Evolutionary conservation across 208 protist species (phyloP).

Genomic region (Trichomonas tenax): DNA sequence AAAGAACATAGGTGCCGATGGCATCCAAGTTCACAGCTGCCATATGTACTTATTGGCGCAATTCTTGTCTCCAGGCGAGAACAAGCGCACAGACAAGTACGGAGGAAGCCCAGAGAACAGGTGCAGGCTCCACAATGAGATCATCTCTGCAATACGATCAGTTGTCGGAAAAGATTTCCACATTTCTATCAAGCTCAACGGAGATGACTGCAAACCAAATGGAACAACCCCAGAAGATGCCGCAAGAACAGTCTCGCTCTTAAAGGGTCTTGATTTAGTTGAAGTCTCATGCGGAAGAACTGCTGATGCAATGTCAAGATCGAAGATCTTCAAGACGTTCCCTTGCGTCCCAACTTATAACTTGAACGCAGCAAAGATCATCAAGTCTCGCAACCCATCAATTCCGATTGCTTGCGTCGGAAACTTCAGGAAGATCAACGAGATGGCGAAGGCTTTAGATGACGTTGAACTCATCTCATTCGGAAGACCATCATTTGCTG

Average conservation of each 20-base stretch:
- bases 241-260: not conserved
- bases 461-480: not conserved
- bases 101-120: constrained; percentile 5
- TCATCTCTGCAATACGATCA: not conserved
- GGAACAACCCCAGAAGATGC: not conserved
- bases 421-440: not conserved
- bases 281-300: not conserved
- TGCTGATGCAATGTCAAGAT: not conserved
- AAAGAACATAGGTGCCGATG: not conserved
- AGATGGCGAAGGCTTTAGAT: not conserved
- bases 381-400: not conserved
- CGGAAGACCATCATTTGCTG: not conserved
- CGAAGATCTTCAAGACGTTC: not conserved
- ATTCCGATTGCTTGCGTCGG: not conserved
- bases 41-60: not conserved
- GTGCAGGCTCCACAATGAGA: not conserved
- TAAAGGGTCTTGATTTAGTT: not conserved
- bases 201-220: not conserved
- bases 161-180: not conserved
- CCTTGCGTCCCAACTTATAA: not conserved
- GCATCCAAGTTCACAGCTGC: not conserved
- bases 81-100: not conserved
- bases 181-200: not conserved
- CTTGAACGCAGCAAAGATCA: not conserved
- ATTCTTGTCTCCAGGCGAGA: not conserved